Percentiles rank a stretch among this genome's conserved stretches.
These are phyloP conservation scores for Albophoma yamanashiensis DNA, from an alignment of 2,329 filamentous ascomycete genomes.

Conservation along the genomic window DNA sequence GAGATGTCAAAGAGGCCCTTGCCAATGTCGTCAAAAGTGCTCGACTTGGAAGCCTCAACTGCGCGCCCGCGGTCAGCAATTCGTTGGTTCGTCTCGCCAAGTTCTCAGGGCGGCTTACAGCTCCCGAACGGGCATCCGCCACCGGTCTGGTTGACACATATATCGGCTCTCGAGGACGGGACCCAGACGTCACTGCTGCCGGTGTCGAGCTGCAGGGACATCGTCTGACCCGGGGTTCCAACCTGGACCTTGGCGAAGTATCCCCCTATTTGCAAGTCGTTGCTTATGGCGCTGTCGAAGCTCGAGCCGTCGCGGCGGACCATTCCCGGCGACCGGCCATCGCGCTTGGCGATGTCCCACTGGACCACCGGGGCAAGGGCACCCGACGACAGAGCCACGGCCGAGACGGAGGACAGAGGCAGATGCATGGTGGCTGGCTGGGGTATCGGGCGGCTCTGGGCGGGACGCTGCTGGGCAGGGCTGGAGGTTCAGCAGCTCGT, in stretches of 20 bases:
- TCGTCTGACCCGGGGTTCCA: slow-evolving; percentile 44
- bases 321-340: slow-evolving; percentile 15
- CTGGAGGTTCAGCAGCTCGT: not conserved
- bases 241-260: slow-evolving; percentile 48
- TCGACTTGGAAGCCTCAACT: slow-evolving; percentile 37
- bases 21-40: slow-evolving; percentile 32
- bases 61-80: slow-evolving; percentile 9
- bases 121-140: slow-evolving; percentile 31
- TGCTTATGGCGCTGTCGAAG: slow-evolving; percentile 31
- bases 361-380: slow-evolving; percentile 26
- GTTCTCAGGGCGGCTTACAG: slow-evolving; percentile 25
- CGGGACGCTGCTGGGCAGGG: not conserved
- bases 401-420: not conserved
- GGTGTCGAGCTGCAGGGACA: slow-evolving; percentile 52
- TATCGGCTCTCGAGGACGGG: slow-evolving; percentile 23
- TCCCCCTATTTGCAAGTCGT: slow-evolving; percentile 30
- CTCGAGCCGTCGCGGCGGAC: slow-evolving; percentile 26
- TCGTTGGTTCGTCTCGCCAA: not conserved
- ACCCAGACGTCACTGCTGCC: slow-evolving; percentile 58
- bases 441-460: not conserved
- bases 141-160: slow-evolving; percentile 22
- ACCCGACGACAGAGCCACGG: slow-evolving; percentile 5
- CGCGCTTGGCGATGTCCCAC: slow-evolving; percentile 34
- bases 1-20: slow-evolving; percentile 41
- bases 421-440: not conserved